Conservation (phyloP, 177 flowering plant genomes). For the Telopea speciosissima region DNA sequence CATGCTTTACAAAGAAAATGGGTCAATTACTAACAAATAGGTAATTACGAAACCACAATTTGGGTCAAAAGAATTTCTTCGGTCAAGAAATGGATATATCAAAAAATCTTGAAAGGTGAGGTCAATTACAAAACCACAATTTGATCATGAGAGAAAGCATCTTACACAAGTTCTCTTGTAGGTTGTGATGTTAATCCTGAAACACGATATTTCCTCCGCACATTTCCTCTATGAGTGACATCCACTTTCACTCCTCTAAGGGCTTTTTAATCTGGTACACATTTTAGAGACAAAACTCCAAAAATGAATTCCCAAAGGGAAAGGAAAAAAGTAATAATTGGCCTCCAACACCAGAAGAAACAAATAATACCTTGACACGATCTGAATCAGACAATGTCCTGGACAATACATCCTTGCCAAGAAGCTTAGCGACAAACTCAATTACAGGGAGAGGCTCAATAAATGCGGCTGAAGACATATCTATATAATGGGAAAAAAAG, state of each 20-base stretch:
- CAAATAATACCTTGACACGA: slow-evolving; percentile 56
- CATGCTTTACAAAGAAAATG: too few relatives aligned
- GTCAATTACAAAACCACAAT: too few relatives aligned
- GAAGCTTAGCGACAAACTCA: slow-evolving; percentile 78
- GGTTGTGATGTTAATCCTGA: too few relatives aligned
- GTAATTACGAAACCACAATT: too few relatives aligned
- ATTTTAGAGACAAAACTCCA: neutral
- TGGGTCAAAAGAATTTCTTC: too few relatives aligned
- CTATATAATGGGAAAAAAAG: slow-evolving; percentile 24
- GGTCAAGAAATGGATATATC: too few relatives aligned
- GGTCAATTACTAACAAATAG: too few relatives aligned
- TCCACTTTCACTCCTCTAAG: slow-evolving; percentile 94
- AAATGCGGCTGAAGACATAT: slow-evolving; percentile 83
- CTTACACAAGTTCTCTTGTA: too few relatives aligned
- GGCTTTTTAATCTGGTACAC: slow-evolving; percentile 63
- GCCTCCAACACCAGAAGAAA: neutral
- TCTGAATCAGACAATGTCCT: slow-evolving; percentile 76
- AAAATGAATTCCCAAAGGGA: neutral
- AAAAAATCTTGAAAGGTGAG: too few relatives aligned
- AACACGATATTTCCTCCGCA: too few relatives aligned
- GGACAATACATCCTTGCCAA: slow-evolving; percentile 60
- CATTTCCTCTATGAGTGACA: too few relatives aligned
- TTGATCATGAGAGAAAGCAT: too few relatives aligned
- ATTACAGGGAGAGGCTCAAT: slow-evolving; percentile 90
- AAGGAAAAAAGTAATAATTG: neutral